phyloP scores from a whole-genome alignment of 2,329 filamentous ascomycete genomes.

The Epichloe scottii region DNA sequence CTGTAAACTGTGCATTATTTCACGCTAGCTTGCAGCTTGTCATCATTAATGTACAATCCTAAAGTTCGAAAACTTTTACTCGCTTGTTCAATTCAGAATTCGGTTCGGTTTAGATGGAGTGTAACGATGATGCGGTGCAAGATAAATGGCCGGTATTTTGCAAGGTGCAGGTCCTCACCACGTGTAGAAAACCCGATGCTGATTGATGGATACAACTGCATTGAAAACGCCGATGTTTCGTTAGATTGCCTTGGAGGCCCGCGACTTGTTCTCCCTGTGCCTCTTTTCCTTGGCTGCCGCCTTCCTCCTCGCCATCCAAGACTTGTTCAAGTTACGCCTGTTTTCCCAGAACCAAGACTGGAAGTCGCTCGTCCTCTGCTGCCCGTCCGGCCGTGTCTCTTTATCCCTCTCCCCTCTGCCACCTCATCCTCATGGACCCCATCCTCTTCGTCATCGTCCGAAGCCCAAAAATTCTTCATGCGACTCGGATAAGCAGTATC shows the following conservation, averaged over 20 bases:
- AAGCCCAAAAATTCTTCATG: conserved; percentile 46
- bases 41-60: neutral
- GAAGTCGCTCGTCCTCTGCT: conserved; percentile 36
- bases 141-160: no score
- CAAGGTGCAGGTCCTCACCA: no score
- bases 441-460: conserved; percentile 21
- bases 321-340: conserved; percentile 49
- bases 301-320: conserved; percentile 55
- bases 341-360: conserved; percentile 59
- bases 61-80: neutral
- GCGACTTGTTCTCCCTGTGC: conserved; percentile 50
- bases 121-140: no score
- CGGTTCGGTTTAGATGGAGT: no score
- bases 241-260: conserved; percentile 29
- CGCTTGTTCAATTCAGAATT: no score
- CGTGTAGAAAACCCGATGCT: neutral
- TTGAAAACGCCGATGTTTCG: neutral
- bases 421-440: conserved; percentile 14
- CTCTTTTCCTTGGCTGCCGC: conserved; percentile 52
- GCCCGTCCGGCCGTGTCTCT: conserved; percentile 11
- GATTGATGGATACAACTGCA: neutral
- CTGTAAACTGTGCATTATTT: neutral
- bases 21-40: neutral
- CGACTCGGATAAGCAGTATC: conserved; percentile 73
- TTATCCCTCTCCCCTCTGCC: conserved; percentile 16